Percentiles rank a stretch among this genome's conserved stretches.
These are phyloP conservation scores for Curvularia verruculosa DNA, from an alignment of 2,329 filamentous ascomycete genomes.

Conservation along the genomic window DNA sequence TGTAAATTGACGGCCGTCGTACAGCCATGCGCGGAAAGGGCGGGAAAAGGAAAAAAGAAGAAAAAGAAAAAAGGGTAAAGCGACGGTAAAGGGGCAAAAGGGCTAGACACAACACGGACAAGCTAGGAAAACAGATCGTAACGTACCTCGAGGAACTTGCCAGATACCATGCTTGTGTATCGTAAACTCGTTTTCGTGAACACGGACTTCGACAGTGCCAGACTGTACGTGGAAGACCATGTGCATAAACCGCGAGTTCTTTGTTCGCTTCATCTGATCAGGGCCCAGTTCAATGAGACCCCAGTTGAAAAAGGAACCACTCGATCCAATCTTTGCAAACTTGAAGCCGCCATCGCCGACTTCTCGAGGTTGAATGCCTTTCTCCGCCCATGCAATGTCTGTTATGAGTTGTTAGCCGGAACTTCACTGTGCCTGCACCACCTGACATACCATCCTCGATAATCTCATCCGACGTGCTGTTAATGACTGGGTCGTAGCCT, in stretches of 20 bases:
- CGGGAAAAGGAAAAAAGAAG: background rate
- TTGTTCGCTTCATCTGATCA: slow-evolving; percentile 81
- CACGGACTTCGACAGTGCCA: slow-evolving; percentile 79
- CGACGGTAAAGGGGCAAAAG: background rate
- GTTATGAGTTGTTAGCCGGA: slow-evolving; percentile 32
- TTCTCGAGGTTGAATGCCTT: slow-evolving; percentile 63
- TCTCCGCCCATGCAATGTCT: slow-evolving; percentile 67
- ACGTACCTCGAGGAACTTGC: slow-evolving; percentile 91
- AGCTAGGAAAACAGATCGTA: slow-evolving; percentile 5
- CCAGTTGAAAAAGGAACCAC: slow-evolving; percentile 77
- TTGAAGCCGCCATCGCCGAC: slow-evolving; percentile 74
- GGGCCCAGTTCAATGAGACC: slow-evolving; percentile 89
- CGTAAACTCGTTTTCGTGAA: slow-evolving; percentile 77
- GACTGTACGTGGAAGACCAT: slow-evolving; percentile 93
- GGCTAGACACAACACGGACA: background rate
- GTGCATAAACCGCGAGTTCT: slow-evolving; percentile 95
- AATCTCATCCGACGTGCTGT: slow-evolving; percentile 61
- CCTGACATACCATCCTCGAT: slow-evolving; percentile 48
- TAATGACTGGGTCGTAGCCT: slow-evolving; percentile 66
- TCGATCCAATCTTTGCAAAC: slow-evolving; percentile 75
- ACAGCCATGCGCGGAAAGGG: slow-evolving; percentile 20
- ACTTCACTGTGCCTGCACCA: background rate
- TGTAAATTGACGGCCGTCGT: slow-evolving; percentile 42
- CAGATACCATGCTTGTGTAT: slow-evolving; percentile 89
- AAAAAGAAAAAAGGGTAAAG: background rate